Percentiles rank a stretch among this genome's conserved stretches.
phyloP scores from a whole-genome alignment of 2,329 filamentous ascomycete genomes.

The Exophiala mesophila region DNA sequence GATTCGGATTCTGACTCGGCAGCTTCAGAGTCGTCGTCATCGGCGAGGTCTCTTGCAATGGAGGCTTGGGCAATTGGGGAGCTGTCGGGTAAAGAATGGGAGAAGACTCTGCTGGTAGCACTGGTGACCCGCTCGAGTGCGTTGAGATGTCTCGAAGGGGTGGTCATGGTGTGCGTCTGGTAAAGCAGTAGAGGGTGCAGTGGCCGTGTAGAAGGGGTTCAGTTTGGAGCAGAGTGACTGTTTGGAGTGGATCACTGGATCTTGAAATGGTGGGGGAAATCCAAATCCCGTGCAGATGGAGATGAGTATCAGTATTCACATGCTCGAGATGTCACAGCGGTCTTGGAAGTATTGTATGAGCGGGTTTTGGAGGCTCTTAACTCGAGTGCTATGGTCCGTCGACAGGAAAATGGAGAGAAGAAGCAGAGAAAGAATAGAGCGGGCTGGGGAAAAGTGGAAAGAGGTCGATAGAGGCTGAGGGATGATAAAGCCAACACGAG shows the following conservation, averaged over 20 bases:
- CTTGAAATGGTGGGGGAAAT: not conserved
- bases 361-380: no score
- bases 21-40: conserved; percentile 53
- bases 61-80: conserved; percentile 64
- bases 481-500: no score
- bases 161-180: conserved; percentile 10
- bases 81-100: conserved; percentile 49
- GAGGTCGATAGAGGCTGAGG: no score
- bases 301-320: no score
- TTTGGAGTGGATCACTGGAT: not conserved
- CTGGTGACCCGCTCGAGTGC: conserved; percentile 22
- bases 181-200: not conserved
- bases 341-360: no score
- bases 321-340: no score
- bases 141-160: conserved; percentile 9
- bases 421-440: no score
- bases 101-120: conserved; percentile 18
- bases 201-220: not conserved
- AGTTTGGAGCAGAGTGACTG: not conserved
- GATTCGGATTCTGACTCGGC: conserved; percentile 31
- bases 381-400: no score
- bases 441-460: no score
- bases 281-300: not conserved
- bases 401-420: no score
- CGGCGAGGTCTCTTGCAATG: conserved; percentile 62